Percentiles rank a stretch among this genome's conserved stretches.
Conservation (phyloP, 805 yeast genomes). For the Wickerhamomyces subpelliculosus region DNA sequence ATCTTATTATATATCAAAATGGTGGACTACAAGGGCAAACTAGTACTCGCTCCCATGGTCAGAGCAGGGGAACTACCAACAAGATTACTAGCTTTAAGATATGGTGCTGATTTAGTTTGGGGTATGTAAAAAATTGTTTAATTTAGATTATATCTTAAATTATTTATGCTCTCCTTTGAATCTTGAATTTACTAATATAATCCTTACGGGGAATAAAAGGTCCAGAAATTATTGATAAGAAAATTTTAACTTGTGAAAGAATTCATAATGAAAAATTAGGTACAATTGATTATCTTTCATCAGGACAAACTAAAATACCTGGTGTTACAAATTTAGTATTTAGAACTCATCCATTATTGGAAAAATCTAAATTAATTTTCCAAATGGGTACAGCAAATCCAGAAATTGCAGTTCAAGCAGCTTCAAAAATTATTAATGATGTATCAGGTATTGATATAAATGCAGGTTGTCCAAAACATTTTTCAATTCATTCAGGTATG, state of each 20-base stretch:
- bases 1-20: conserved; percentile 24
- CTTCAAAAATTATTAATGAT: conserved; percentile 69
- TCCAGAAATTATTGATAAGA: conserved; percentile 90
- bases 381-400: conserved; percentile 89
- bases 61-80: conserved; percentile 93
- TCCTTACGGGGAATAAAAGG: conserved; percentile 19
- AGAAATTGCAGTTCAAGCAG: conserved; percentile 83
- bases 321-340: conserved; percentile 56
- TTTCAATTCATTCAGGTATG: conserved; percentile 93
- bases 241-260: conserved; percentile 65
- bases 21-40: conserved; percentile 68
- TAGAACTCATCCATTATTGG: conserved; percentile 61
- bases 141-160: too few relatives aligned
- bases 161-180: too few relatives aligned
- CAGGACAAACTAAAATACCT: conserved; percentile 34
- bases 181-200: not conserved
- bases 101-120: conserved; percentile 97
- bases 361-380: conserved; percentile 65
- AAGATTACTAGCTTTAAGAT: conserved; percentile 65
- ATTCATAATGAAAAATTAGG: conserved; percentile 46
- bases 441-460: conserved; percentile 92
- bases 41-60: conserved; percentile 95
- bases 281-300: conserved; percentile 53
- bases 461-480: conserved; percentile 97
- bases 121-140: conserved; percentile 23